Evolutionary conservation across 352 stramenopile species (phyloP).

Genomic region (Chrysophaeum taylorii): DNA sequence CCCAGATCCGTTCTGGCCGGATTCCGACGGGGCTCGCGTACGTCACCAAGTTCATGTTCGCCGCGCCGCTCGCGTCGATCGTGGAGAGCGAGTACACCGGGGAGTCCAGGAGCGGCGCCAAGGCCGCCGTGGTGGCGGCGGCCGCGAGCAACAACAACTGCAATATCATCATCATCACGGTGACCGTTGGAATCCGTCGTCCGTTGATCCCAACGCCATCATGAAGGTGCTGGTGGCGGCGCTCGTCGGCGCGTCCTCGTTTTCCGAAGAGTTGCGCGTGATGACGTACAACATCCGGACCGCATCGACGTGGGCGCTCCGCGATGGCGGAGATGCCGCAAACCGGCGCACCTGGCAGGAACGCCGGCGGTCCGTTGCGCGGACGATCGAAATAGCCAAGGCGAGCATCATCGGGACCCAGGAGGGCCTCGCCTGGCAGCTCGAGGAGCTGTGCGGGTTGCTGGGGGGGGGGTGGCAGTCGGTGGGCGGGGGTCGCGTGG

Average conservation of each 20-base stretch:
- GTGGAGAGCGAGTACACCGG: conserved; percentile 48
- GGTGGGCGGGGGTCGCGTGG: background rate
- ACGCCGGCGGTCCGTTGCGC: background rate
- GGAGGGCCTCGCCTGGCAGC: background rate
- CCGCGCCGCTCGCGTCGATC: conserved; percentile 27
- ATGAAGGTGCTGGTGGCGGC: no score
- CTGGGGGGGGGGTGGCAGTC: background rate
- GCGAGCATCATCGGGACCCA: background rate
- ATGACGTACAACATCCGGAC: background rate
- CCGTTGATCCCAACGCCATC: no score
- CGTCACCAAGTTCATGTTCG: conserved; percentile 52
- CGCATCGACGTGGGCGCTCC: background rate
- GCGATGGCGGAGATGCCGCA: background rate
- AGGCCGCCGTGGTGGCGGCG: no score
- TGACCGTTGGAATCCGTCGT: no score
- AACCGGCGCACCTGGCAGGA: background rate
- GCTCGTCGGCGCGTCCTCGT: no score
- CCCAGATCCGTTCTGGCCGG: conserved; percentile 41
- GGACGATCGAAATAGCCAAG: background rate
- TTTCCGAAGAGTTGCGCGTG: background rate
- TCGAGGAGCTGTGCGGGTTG: background rate
- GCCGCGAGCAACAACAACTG: no score
- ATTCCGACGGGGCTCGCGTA: conserved; percentile 48
- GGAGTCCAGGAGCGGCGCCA: conserved; percentile 40
- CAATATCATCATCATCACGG: no score